Percentiles rank a stretch among this genome's conserved stretches.
Conservation (phyloP, 805 yeast genomes). For the Teunomyces pallodes region DNA sequence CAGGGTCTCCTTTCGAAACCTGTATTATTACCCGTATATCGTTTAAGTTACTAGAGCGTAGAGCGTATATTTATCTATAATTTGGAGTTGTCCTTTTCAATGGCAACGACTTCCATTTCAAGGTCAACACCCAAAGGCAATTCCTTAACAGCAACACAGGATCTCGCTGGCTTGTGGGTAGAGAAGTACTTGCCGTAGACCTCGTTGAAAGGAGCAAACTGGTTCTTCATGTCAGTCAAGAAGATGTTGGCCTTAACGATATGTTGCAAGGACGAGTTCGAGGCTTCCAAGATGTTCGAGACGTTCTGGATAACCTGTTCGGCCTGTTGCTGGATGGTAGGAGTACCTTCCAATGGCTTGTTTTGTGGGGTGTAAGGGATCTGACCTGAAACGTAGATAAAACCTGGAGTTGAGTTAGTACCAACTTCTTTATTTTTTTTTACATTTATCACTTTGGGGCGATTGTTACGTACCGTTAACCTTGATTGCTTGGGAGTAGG, state of each 20-base stretch:
- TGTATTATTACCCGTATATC: too few relatives aligned
- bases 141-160: slow-evolving; percentile 92
- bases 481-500: slow-evolving; percentile 94
- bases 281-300: slow-evolving; percentile 71
- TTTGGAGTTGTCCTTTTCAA: slow-evolving; percentile 48
- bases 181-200: slow-evolving; percentile 79
- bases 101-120: slow-evolving; percentile 92
- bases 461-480: slow-evolving; percentile 52
- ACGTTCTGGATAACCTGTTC: slow-evolving; percentile 72
- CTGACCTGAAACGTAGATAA: slow-evolving; percentile 92
- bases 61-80: slow-evolving; percentile 17
- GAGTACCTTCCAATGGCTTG: slow-evolving; percentile 67
- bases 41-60: too few relatives aligned
- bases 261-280: slow-evolving; percentile 79
- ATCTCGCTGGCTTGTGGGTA: slow-evolving; percentile 90
- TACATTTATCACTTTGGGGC: background rate
- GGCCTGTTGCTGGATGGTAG: slow-evolving; percentile 69
- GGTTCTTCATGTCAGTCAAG: slow-evolving; percentile 79
- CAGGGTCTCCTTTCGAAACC: background rate
- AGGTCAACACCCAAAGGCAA: slow-evolving; percentile 85
- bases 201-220: slow-evolving; percentile 80
- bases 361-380: slow-evolving; percentile 85
- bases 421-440: too few relatives aligned
- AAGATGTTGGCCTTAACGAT: slow-evolving; percentile 87
- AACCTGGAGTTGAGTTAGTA: slow-evolving; percentile 44